Conservation (phyloP, 805 yeast genomes). For the Nakazawaea wickerhamii region DNA sequence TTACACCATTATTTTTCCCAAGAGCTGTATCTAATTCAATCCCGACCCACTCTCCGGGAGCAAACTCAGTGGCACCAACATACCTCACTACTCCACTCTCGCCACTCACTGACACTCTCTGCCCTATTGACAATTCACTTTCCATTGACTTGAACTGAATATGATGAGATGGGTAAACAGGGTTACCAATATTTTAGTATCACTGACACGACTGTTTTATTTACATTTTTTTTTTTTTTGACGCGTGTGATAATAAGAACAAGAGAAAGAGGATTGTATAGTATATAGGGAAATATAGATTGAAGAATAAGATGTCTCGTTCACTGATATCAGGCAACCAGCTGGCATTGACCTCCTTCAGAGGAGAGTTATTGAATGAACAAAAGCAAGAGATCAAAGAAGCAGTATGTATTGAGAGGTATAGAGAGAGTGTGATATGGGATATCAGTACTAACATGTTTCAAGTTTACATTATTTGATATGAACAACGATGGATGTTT, state of each 20-base stretch:
- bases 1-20: constrained; percentile 48
- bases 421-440: no score
- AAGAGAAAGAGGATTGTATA: background rate
- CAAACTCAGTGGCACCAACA: constrained; percentile 51
- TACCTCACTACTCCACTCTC: constrained; percentile 42
- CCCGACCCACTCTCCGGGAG: constrained; percentile 55
- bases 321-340: constrained; percentile 3
- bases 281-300: background rate
- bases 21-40: constrained; percentile 33
- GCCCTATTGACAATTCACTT: constrained; percentile 18
- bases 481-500: constrained; percentile 86
- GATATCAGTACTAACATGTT: background rate
- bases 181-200: no score
- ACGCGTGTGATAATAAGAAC: background rate
- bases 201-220: background rate
- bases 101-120: constrained; percentile 32
- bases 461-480: constrained; percentile 72
- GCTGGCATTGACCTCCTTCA: constrained; percentile 5
- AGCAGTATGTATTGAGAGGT: constrained; percentile 47
- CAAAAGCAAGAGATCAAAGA: constrained; percentile 89
- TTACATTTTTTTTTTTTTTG: background rate
- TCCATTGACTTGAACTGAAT: background rate
- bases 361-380: constrained; percentile 67
- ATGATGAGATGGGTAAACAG: no score
- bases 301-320: constrained; percentile 1